phyloP scores from a whole-genome alignment of 306 rosid species.

The Luffa acutangula region DNA sequence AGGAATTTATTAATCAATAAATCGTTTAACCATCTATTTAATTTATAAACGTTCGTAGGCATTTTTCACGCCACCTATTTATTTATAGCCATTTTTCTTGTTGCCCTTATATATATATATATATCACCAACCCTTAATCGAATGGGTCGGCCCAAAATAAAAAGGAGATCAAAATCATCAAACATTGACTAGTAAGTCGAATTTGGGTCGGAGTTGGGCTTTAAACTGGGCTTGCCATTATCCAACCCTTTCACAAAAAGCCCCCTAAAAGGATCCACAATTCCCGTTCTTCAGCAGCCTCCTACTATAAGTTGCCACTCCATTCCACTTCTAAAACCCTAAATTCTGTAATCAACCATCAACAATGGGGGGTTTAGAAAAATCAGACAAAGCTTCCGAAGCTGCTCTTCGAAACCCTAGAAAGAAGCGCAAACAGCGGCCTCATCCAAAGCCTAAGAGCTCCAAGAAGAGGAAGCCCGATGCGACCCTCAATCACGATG shows the following conservation, averaged over 20 bases:
- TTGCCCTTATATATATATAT: no score
- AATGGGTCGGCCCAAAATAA: no score
- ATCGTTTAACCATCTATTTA: no score
- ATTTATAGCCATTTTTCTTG: no score
- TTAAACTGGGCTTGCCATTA: background rate
- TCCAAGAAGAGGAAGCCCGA: background rate
- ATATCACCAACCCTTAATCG: no score
- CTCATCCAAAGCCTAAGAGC: background rate
- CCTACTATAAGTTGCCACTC: background rate
- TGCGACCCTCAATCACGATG: background rate
- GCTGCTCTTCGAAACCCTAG: conserved; percentile 4
- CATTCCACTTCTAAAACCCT: background rate
- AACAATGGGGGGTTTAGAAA: background rate
- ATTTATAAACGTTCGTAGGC: no score
- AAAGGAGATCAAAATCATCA: no score
- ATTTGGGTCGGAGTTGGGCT: background rate
- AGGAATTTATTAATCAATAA: no score
- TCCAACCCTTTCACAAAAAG: background rate
- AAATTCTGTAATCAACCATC: background rate
- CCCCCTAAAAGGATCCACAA: background rate
- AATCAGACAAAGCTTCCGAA: background rate
- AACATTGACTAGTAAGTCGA: no score
- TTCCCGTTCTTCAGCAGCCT: background rate
- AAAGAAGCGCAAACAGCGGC: background rate
- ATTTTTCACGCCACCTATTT: no score